Evolutionary conservation across 352 stramenopile genomes (phyloP), one percentile per base, ranked within the genome.

Genomic region (Phytopythium ostracodes): DNA sequence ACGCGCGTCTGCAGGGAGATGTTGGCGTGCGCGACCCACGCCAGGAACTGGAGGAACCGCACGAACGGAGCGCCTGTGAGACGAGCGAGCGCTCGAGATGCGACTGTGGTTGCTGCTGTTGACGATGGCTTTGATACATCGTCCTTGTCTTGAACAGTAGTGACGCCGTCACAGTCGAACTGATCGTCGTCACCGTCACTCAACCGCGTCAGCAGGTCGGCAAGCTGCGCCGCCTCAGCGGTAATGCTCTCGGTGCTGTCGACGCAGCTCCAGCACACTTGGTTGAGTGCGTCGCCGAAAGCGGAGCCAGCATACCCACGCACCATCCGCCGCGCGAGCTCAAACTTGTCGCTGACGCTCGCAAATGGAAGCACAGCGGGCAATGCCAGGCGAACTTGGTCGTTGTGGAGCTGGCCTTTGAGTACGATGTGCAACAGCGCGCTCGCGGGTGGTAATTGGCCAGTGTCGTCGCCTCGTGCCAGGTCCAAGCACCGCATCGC

Each of bases 241-340:
- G 78, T 88, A 42, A 89, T 77, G 56, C 77, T 81, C 57, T 90
- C 84, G 4, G 77, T 67, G 20, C 73, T 71, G 57, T 93, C 82
- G 50, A 91, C 67, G 57, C 80, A 91, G 49, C 82, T 91, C 76
- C 72, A 84, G 70, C 79, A 89, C 36, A 91, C 81, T n/a, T 67
- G 33, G 59, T 81, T 87, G 58, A 88, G 72, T 4, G 77, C 76
- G 17, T 89, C 73, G 1, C 80, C 84, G 36, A 89, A 88, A 18
- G 65, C 58, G 0, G 65, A 55, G 35, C 86, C 79, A 14, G 79
- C 80, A 55, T 86, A 91, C 17, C 69, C 75, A 4, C 55, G 50
- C 0, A 89, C 62, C 63, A 91, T 76, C 52, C 81, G 86, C 1
- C 66, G 60, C 0, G 74, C 75, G 17, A 93, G 64, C 2, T 74